Percentiles rank a stretch among this genome's conserved stretches.
Evolutionary conservation across 495 filamentous ascomycete genomes (phyloP).

Genomic region (Neurospora terricola): DNA sequence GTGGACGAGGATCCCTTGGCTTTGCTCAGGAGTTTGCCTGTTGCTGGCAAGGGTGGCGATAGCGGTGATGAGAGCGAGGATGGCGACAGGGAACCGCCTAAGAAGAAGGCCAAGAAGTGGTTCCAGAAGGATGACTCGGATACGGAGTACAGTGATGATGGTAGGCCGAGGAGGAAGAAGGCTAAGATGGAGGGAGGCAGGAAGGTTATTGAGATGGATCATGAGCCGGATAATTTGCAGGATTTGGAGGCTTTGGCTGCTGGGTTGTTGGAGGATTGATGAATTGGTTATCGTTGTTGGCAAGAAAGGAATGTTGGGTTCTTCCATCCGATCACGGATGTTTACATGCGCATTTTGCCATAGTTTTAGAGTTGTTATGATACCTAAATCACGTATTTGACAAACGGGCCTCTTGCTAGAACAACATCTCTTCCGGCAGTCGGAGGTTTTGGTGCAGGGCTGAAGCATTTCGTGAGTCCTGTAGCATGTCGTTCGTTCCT

Average conservation of each 20-base stretch:
- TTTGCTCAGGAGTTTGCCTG: slow-evolving; percentile 39
- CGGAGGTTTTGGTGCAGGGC: no score
- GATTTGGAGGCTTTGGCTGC: slow-evolving; percentile 84
- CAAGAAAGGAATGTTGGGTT: neutral
- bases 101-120: slow-evolving; percentile 41
- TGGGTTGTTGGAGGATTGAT: slow-evolving; percentile 56
- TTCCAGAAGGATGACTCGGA: slow-evolving; percentile 37
- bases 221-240: slow-evolving; percentile 73
- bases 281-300: neutral
- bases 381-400: neutral
- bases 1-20: slow-evolving; percentile 39
- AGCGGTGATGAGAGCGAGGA: slow-evolving; percentile 14
- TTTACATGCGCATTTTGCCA: neutral
- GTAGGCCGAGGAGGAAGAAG: slow-evolving; percentile 34
- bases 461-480: no score
- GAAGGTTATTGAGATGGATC: slow-evolving; percentile 43
- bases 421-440: no score
- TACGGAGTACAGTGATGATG: slow-evolving; percentile 25
- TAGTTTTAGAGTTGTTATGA: neutral
- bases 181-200: slow-evolving; percentile 34
- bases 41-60: slow-evolving; percentile 25
- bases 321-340: neutral
- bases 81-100: slow-evolving; percentile 22
- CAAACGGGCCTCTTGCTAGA: no score
- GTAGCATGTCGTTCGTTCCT: no score